Evolutionary conservation across 1,284 basidiomycete species (phyloP).

Genomic region (Tilletia setariae): DNA sequence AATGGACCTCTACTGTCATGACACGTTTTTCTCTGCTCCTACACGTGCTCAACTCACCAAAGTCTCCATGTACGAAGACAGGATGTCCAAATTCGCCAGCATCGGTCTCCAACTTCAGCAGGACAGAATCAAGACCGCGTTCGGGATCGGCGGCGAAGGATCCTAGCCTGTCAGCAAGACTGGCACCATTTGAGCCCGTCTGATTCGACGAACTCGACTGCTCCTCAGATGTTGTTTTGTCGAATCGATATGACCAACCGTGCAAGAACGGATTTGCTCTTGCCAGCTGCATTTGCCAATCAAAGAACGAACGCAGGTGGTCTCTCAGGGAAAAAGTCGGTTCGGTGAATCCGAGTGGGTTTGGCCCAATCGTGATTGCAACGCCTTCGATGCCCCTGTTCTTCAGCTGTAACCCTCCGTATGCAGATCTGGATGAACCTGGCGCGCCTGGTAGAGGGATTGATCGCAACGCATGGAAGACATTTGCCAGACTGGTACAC

Average conservation of each 20-base stretch:
- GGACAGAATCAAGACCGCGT: not conserved
- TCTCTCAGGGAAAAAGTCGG: not conserved
- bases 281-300: not conserved
- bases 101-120: not conserved
- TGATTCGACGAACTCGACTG: not conserved
- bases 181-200: not conserved
- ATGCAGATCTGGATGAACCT: not conserved
- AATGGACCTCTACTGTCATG: not conserved
- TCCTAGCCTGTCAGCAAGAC: not conserved
- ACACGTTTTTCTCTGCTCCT: not conserved
- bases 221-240: no score
- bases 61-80: constrained; percentile 7
- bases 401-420: not conserved
- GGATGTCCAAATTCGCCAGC: not conserved
- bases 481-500: not conserved
- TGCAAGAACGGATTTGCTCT: not conserved
- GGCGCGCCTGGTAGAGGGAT: not conserved
- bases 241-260: not conserved
- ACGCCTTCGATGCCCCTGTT: not conserved
- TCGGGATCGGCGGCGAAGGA: not conserved
- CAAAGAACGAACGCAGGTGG: not conserved
- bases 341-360: not conserved
- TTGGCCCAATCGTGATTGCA: not conserved
- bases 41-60: not conserved
- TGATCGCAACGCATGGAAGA: not conserved